These are phyloP conservation scores for Helminthosporium solani DNA, from an alignment of 2,329 filamentous ascomycete genomes.

Conservation along the genomic window DNA sequence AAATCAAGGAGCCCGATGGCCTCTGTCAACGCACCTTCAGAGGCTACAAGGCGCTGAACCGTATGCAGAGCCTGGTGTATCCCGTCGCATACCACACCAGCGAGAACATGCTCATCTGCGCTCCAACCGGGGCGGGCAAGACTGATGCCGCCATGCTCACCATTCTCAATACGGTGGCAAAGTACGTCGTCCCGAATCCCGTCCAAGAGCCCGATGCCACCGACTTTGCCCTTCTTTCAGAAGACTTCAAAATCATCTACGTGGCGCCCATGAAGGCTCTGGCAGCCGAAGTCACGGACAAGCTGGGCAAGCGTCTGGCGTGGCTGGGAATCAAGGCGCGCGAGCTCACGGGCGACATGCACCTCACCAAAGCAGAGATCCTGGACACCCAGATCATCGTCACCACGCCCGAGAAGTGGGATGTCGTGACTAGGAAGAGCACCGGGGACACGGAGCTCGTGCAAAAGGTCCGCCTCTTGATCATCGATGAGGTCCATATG, in stretches of 20 bases:
- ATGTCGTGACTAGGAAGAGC: constrained; percentile 94
- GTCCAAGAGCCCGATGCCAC: constrained; percentile 69
- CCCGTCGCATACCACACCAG: constrained; percentile 93
- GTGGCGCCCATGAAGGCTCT: constrained; percentile 99
- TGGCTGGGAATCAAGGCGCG: constrained; percentile 93
- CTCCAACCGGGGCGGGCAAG: constrained; percentile 96
- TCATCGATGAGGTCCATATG: constrained; percentile 99
- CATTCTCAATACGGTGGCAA: constrained; percentile 84
- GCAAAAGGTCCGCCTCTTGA: constrained; percentile 91
- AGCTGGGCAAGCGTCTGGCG: constrained; percentile 83
- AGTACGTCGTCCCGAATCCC: constrained; percentile 80
- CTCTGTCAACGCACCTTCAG: constrained; percentile 90
- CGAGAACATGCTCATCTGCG: constrained; percentile 98
- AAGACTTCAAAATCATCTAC: constrained; percentile 98
- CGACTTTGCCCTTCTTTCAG: constrained; percentile 77
- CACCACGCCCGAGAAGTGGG: constrained; percentile 98
- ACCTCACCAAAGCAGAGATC: constrained; percentile 94
- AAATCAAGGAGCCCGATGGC: constrained; percentile 81
- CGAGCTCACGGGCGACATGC: constrained; percentile 98
- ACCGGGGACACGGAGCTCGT: constrained; percentile 97
- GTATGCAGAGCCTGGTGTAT: constrained; percentile 97
- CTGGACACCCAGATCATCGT: constrained; percentile 96
- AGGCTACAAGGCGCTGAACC: constrained; percentile 88
- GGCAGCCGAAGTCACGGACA: constrained; percentile 93
- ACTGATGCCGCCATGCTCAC: constrained; percentile 98